Evolutionary conservation across 352 stramenopile genomes (phyloP).

Genomic region (Phytophthora fragariae): DNA sequence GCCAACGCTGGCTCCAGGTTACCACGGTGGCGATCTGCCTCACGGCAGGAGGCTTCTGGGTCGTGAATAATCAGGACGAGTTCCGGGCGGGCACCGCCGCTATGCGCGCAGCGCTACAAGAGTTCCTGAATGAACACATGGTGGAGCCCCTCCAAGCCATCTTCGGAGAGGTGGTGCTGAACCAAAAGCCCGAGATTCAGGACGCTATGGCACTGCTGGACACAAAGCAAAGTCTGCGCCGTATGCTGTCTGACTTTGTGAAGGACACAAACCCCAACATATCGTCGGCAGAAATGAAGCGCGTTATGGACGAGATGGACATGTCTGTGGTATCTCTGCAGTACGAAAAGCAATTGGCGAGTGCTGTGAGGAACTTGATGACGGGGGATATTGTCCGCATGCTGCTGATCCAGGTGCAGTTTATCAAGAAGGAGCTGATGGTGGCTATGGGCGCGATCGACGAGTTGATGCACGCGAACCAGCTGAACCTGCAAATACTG

Average conservation of each 20-base stretch:
- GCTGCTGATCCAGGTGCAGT: slow-evolving; percentile 89
- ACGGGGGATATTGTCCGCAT: slow-evolving; percentile 89
- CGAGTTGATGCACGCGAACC: slow-evolving; percentile 89
- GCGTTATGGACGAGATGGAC: slow-evolving; percentile 71
- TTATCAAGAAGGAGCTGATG: slow-evolving; percentile 92
- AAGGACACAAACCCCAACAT: slow-evolving; percentile 76
- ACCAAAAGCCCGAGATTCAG: slow-evolving; percentile 87
- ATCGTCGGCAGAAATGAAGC: slow-evolving; percentile 45
- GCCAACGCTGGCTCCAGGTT: slow-evolving; percentile 77
- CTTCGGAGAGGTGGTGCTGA: slow-evolving; percentile 81
- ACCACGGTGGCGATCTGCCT: slow-evolving; percentile 63
- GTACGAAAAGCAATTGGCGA: slow-evolving; percentile 72
- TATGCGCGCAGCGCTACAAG: slow-evolving; percentile 49
- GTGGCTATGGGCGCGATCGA: slow-evolving; percentile 89
- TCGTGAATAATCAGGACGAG: slow-evolving; percentile 71
- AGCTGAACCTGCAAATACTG: slow-evolving; percentile 88
- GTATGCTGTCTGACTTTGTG: slow-evolving; percentile 85
- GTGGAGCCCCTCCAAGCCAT: slow-evolving; percentile 82
- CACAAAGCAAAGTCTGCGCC: slow-evolving; percentile 82
- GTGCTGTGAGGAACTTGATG: slow-evolving; percentile 80
- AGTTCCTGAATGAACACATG: slow-evolving; percentile 87
- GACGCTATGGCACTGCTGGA: slow-evolving; percentile 78
- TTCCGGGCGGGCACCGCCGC: slow-evolving; percentile 60
- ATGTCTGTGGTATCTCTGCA: slow-evolving; percentile 81
- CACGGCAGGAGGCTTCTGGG: slow-evolving; percentile 63